Base-by-base conservation (phyloP, 495 filamentous ascomycete genomes). In the Hypomontagnella monticulosa region DNA sequence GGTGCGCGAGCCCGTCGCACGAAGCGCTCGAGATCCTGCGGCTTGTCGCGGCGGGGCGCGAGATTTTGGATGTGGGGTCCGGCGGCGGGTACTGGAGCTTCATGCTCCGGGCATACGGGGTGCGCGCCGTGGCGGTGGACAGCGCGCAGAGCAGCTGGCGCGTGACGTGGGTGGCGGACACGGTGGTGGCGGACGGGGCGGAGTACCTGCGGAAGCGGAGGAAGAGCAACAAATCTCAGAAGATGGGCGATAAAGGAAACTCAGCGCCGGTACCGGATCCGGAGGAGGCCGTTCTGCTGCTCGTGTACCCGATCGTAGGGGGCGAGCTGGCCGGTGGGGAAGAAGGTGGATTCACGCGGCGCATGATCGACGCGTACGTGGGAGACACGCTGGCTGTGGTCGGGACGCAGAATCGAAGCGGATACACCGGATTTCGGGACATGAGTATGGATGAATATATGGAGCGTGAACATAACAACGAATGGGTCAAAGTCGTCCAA, bases 1-100 rank as follows among this genome's bases (percentile, higher is more conserved):
- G 84, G 34, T 89, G 87, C 76, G 81, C 82, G 5, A 79, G 81
- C 10, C 87, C 87, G 1, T 78, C 76, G 15, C 83, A 85, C 75
- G 82, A 87, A 52, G 76, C 78, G 0, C 73, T 90, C 15, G 61
- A 66, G 23, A 67, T 85, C 8, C 78, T 90, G 20, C 72, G 73
- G n/a, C 66, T 76, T n/a, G 50, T 85, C 7, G 67, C 78, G 5
- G 57, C 27, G 6, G 74, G 77, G 1, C 69, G 79, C 40, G 57
- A 69, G 18, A 74, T 88, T 32, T 49, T 69, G 79, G 87, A 88
- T 58, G 58, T 88, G n/a, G 86, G 83, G 11, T 79, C 76, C 44
- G 87, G 87, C 4, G 83, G 82, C 65, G 87, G 87, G 16, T 89
- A 89, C 74, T 89, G 87, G 87, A 81, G 80, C 15, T 85, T 79